Percentiles rank a stretch among this genome's conserved stretches.
phyloP scores from a whole-genome alignment of 1,139 yeast species.

The Scheffersomyces illinoinensis region DNA sequence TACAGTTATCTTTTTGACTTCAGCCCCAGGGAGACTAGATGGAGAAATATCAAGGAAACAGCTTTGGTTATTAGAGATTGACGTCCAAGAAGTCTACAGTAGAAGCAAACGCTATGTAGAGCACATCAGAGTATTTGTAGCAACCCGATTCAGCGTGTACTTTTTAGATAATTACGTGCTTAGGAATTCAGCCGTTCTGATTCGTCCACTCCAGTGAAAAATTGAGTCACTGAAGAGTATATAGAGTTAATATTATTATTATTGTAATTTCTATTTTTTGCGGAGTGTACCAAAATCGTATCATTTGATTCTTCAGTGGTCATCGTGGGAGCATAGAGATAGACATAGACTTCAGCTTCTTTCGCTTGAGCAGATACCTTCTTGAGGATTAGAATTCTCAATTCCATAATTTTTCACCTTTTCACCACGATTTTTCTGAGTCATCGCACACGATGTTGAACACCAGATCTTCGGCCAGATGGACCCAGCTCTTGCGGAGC shows the following conservation, averaged over 20 bases:
- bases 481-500: background rate
- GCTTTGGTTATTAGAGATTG: background rate
- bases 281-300: background rate
- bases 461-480: background rate
- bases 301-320: background rate
- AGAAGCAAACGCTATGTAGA: background rate
- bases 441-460: background rate
- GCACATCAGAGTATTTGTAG: background rate
- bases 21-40: background rate
- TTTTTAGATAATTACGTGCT: background rate
- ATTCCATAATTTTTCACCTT: background rate
- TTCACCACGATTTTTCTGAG: background rate
- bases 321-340: background rate
- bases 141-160: background rate
- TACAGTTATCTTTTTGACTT: background rate
- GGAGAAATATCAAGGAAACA: background rate
- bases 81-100: background rate
- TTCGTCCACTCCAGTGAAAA: background rate
- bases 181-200: background rate
- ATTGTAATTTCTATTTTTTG: background rate
- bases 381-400: background rate
- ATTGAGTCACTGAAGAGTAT: background rate
- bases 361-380: background rate
- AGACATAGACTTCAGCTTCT: background rate
- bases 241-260: background rate